Base-by-base conservation (phyloP, 306 rosid species). In the Sindora glabra region DNA sequence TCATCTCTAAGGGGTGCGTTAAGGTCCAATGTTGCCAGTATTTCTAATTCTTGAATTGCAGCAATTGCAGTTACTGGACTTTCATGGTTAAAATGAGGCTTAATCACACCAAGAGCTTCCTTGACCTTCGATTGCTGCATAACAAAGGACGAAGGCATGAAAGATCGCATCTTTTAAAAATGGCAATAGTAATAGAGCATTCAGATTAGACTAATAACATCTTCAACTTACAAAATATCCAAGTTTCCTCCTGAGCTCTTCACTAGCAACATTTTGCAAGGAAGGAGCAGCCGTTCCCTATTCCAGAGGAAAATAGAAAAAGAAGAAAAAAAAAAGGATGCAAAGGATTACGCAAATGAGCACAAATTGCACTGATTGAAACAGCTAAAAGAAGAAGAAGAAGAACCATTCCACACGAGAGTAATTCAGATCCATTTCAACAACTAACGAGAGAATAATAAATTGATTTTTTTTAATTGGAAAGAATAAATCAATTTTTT, bases 41-140 rank as follows among this genome's bases (percentile, higher is more conserved):
- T 77, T 69, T 86, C 97, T 49, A 89, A 48, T 33, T 89, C 97
- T 67, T 79, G 82, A 56, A 89, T 73, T 14, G 92, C 95, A 0
- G 85, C 84, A 39, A 79, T 38, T 9, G 81, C 80, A 27, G 59
- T 49, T 52, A 55, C 69, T 0, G 86, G 76, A 62, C 92, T 81
- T 69, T 79, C 92, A 37, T 73, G 77, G 22, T 74, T 76, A 9
- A 89, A 68, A 32, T 77, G 76, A 42, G 89, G 92, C 81, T 80
- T 89, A 22, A 89, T 64, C 46, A 65, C 75, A 4, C 64, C 75
- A 26, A 86, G 87, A 51, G 86, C 86, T 61, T 81, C 86, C 73
- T 74, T 85, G 14, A 89, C 81, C 69, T 74, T 86, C 6, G 70
- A 44, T 89, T 89, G 95, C 92, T 89, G 81, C 65, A 82, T 68